Percentiles rank a stretch among this genome's conserved stretches.
Evolutionary conservation across 1,284 basidiomycete genomes (phyloP).

Genomic region (Puccinia novopanici): DNA sequence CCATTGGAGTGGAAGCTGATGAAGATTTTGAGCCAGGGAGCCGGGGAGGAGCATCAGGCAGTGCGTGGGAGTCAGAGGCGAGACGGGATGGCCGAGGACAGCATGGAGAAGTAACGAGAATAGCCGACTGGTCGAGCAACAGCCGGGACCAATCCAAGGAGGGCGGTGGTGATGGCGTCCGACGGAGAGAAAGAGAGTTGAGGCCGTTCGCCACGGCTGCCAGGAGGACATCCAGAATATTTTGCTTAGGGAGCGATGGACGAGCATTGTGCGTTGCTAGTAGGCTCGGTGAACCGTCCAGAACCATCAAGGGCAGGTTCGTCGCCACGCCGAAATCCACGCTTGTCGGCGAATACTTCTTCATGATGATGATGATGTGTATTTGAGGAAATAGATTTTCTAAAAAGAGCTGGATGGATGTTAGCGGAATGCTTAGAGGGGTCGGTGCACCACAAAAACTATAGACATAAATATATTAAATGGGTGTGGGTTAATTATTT

Average conservation of each 20-base stretch:
- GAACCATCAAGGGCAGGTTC: background rate
- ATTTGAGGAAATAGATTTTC: no score
- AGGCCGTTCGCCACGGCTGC: background rate
- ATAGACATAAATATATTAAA: no score
- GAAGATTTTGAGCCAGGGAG: background rate
- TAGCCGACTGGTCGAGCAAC: background rate
- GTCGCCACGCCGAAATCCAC: background rate
- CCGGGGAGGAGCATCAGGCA: background rate
- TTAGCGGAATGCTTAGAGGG: no score
- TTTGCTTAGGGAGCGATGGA: background rate
- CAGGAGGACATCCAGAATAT: background rate
- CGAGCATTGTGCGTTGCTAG: background rate
- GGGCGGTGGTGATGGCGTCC: background rate
- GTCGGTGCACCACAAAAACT: no score
- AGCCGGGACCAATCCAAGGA: background rate
- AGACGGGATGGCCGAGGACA: background rate
- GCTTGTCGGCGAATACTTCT: background rate
- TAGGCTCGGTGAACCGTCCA: background rate
- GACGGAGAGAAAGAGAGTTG: background rate
- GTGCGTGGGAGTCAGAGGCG: background rate
- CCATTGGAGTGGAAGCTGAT: background rate
- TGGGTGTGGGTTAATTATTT: no score
- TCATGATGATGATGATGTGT: background rate
- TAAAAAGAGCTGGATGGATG: no score
- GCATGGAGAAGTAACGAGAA: no score